Evolutionary conservation across 1,284 basidiomycete genomes (phyloP).

Genomic region (Ustilago esculenta): DNA sequence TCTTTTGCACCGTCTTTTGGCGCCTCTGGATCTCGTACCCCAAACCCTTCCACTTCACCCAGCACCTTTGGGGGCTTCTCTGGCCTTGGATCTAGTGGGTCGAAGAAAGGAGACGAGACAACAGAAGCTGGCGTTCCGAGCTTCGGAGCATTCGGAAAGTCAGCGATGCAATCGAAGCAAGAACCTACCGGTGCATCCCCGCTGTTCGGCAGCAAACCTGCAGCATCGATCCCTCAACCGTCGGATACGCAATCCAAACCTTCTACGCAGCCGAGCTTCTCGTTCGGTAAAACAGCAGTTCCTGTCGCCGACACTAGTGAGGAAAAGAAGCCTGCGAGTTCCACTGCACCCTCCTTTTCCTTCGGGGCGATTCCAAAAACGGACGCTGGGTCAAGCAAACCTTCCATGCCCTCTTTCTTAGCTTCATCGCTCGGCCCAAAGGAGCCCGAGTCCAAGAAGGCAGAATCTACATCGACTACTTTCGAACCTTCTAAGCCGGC

Average conservation of each 20-base stretch:
- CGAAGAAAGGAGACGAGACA: neutral
- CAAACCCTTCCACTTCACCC: neutral
- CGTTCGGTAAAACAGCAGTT: slow-evolving; percentile 14
- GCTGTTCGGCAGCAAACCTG: slow-evolving; percentile 9
- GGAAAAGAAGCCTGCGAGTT: neutral
- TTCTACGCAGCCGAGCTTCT: slow-evolving; percentile 20
- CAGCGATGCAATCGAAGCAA: neutral
- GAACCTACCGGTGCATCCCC: neutral
- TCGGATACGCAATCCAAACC: slow-evolving; percentile 4
- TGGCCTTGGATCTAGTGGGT: neutral
- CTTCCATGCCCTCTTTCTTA: slow-evolving; percentile 29
- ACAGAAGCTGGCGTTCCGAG: neutral
- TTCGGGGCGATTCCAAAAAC: slow-evolving; percentile 10
- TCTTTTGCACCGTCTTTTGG: slow-evolving; percentile 20
- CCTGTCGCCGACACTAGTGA: neutral
- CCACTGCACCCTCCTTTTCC: slow-evolving; percentile 12
- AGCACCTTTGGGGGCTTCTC: slow-evolving; percentile 10
- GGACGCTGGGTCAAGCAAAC: neutral
- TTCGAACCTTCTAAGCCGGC: neutral
- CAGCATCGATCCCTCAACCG: neutral
- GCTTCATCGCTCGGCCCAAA: slow-evolving; percentile 8
- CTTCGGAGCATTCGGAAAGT: slow-evolving; percentile 13
- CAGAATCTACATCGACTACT: neutral
- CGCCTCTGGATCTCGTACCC: neutral
- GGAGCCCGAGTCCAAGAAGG: neutral